Evolutionary conservation across 148 eudicot species (phyloP), one percentile per base, ranked within the genome.

Genomic region (Limonium bicolor): DNA sequence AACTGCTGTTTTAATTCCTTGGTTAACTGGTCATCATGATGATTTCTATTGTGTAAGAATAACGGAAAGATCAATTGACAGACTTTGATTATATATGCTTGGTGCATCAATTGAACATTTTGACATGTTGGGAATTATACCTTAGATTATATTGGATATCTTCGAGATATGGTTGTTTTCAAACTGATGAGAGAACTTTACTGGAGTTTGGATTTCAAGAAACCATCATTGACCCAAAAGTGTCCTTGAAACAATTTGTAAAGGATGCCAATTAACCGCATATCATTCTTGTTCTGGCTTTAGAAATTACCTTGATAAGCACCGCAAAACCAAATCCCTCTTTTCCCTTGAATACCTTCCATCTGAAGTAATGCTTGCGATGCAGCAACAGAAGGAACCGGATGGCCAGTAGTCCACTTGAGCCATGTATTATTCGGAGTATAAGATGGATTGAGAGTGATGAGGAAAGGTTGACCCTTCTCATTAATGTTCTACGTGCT

Each of bases 291-390:
- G 20, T 36, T 2, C n/a, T 48, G 35, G 10, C 13, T 13, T 30
- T 4, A 1, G 20, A 10, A 0, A 40, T 55, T 46, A 83, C 96
- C 94, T 63, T 77, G 95, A 68, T 90, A 84, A 51, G 84, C 94
- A 53, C 95, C 93, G 54, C 92, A 77, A 40, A 83, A 90, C 95
- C 97, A 90, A 48, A 84, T 68, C 58, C 93, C 76, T 53, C 97
- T 72, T 65, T 68, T 72, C 46, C 97, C 97, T 80, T 90, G 96
- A 67, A 88, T 80, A 15, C 42, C 47, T 44, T 41, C 40, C 47
- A 88, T 67, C 63, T 77, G 70, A 46, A 53, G 32, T 43, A 94
- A 76, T 59, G 96, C 86, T 60, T 82, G 79, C 53, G 83, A 53
- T 53, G 96, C 86, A 28, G 86, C 83, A 51, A 80, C 81, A 14